Conservation (phyloP, 768 basidiomycete genomes). For the Agaricus subrufescens region DNA sequence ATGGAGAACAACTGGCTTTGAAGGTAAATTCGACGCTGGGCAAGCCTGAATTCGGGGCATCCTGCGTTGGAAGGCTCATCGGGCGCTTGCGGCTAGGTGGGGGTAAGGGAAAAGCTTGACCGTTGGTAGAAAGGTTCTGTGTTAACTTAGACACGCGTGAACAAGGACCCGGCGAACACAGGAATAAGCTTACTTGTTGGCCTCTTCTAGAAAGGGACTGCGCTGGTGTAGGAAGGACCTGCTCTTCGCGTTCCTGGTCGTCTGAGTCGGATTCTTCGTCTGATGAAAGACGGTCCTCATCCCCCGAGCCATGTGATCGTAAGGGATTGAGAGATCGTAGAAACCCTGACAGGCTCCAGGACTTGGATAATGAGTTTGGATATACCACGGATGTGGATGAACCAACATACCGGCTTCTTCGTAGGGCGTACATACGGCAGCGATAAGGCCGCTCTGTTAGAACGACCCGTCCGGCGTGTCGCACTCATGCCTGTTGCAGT, state of each 20-base stretch:
- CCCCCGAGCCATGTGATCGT: constrained; percentile 22
- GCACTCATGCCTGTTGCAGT: constrained; percentile 46
- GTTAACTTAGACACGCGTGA: not conserved
- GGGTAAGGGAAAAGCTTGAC: constrained; percentile 1
- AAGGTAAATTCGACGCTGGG: constrained; percentile 8
- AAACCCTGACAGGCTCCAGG: constrained; percentile 50
- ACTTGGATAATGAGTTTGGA: constrained; percentile 17
- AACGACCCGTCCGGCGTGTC: constrained; percentile 36
- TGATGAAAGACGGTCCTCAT: constrained; percentile 11
- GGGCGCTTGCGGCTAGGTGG: constrained; percentile 1
- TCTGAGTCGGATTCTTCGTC: constrained; percentile 14
- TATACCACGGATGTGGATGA: constrained; percentile 13
- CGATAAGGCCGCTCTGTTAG: constrained; percentile 26
- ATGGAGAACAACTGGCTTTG: constrained; percentile 18
- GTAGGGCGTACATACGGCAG: constrained; percentile 52
- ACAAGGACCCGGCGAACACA: not conserved
- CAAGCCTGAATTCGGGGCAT: not conserved
- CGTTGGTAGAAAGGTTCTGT: not conserved
- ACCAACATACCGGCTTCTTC: constrained; percentile 16
- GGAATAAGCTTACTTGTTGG: constrained; percentile 13
- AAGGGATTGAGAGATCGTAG: constrained; percentile 50
- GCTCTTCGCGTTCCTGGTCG: constrained; percentile 12
- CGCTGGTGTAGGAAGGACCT: not conserved
- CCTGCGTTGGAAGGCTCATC: constrained; percentile 8
- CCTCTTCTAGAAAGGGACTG: constrained; percentile 10